Base-by-base conservation (phyloP, 2,329 filamentous ascomycete genomes). In the Raffaelea ambrosiae region DNA sequence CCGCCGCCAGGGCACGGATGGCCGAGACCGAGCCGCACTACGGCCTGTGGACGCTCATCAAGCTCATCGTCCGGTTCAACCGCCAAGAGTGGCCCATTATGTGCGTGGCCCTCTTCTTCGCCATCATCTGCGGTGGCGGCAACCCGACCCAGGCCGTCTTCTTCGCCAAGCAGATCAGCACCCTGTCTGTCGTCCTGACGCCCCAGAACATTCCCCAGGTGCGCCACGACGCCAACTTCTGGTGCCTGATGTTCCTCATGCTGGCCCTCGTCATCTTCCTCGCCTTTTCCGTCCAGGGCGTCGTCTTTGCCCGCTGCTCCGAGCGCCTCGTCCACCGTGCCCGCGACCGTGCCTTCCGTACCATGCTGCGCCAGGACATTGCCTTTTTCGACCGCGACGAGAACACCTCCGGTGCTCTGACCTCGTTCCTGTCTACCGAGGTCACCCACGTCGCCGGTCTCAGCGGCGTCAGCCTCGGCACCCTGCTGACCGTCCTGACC, bases 301-400 rank as follows among this genome's bases (percentile, higher is more conserved):
- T 86, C 45, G 71, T 83, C 2, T 90, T 97, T 57, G 90, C 88
- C 18, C 82, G 81, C 58, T 90, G 87, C 67, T 93, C 88, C n/a
- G 88, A 95, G 68, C 77, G 81, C 38, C 76, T 97, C 21, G 78
- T 96, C 47, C 86, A 88, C 61, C 82, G 88, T 19, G 88, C 91
- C 2, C 81, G 93, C 57, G 82, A 93, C 63, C 74, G 73, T 49
- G 86, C 89, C 7, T 96, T 98, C 71, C 77, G 90, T 29, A 76
- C 84, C 21, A 88, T 97, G 70, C 79, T 97, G 45, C 86, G 90
- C 54, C 91, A 97, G 65, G 93, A 97, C 53, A 90, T 97, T 50
- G 72, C 81, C 23, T 97, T 90, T 65, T 98, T 96, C 57, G 93
- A 97, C 63, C 76, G 74, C 40, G 87, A 94, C 53, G 85, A 93